These are phyloP conservation scores for Gymnopilus junonius DNA, from an alignment of 768 basidiomycete genomes.

Conservation along the genomic window DNA sequence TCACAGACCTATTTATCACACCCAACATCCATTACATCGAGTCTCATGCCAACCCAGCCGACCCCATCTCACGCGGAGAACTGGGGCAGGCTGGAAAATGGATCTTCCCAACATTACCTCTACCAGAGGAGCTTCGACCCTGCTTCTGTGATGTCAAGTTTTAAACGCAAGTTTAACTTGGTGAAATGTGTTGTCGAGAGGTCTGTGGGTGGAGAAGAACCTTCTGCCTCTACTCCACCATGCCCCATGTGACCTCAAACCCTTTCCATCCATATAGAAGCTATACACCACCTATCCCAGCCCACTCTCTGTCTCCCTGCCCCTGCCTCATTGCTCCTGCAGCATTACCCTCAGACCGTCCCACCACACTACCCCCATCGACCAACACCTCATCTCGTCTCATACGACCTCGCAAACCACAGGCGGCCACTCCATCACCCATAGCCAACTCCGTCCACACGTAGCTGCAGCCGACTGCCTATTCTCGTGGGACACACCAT, in stretches of 20 bases:
- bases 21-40: slow-evolving; percentile 24
- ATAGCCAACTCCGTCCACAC: slow-evolving; percentile 9
- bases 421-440: slow-evolving; percentile 11
- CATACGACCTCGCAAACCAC: slow-evolving; percentile 6
- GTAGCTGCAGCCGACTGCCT: slow-evolving; percentile 13
- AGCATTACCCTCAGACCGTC: too few species aligned
- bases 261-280: neutral
- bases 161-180: neutral
- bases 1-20: slow-evolving; percentile 10
- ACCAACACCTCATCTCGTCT: too few species aligned
- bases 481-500: slow-evolving; percentile 10
- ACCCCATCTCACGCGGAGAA: slow-evolving; percentile 30
- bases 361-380: too few species aligned
- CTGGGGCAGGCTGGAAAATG: slow-evolving; percentile 6
- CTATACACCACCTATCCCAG: neutral
- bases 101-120: slow-evolving; percentile 2
- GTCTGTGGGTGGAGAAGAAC: neutral
- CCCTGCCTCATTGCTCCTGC: neutral
- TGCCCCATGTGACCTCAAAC: neutral
- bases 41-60: slow-evolving; percentile 32
- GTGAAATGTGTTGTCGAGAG: neutral
- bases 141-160: slow-evolving; percentile 15
- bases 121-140: slow-evolving; percentile 17
- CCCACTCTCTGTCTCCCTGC: neutral
- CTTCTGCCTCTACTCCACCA: neutral